Percentiles rank a stretch among this genome's conserved stretches.
phyloP scores from a whole-genome alignment of 352 stramenopile species.

The Globisporangium cystogenes region DNA sequence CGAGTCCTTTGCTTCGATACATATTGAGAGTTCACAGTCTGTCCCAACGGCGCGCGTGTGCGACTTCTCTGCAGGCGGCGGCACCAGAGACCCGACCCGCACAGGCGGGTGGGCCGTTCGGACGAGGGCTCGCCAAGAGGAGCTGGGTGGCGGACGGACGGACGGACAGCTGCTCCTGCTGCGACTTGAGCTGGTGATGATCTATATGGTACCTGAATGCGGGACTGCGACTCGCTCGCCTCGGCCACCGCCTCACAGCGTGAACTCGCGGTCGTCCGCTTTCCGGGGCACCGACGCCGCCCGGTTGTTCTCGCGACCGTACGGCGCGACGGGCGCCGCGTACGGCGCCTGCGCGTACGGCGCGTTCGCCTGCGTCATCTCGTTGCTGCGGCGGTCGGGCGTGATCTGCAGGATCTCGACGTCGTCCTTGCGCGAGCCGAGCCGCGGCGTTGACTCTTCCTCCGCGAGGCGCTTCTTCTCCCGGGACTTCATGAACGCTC shows the following conservation, averaged over 20 bases:
- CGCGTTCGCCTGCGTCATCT: slow-evolving; percentile 3
- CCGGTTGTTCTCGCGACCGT: slow-evolving; percentile 12
- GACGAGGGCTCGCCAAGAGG: too few species aligned
- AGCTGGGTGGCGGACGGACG: background rate
- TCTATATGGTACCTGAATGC: slow-evolving; percentile 1
- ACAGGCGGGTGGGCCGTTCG: too few species aligned
- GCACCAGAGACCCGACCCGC: too few species aligned
- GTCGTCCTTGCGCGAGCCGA: slow-evolving; percentile 16
- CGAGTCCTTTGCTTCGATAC: too few species aligned
- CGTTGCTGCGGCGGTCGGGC: slow-evolving; percentile 12
- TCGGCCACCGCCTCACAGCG: slow-evolving; percentile 10
- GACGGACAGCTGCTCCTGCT: background rate
- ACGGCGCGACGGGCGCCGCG: background rate
- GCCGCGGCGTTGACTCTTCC: slow-evolving; percentile 7
- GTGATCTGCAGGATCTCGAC: slow-evolving; percentile 19
- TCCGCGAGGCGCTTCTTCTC: slow-evolving; percentile 19
- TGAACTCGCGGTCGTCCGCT: slow-evolving; percentile 16
- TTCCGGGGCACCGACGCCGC: slow-evolving; percentile 5
- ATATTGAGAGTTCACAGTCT: too few species aligned
- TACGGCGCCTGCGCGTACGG: slow-evolving; percentile 5
- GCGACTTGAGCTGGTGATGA: slow-evolving; percentile 1
- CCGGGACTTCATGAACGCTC: slow-evolving; percentile 37
- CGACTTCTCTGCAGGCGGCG: too few species aligned
- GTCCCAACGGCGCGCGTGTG: too few species aligned
- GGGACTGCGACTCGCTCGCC: background rate